These are phyloP conservation scores for Hypoxylon rickii DNA, from an alignment of 495 filamentous ascomycete genomes.

Conservation along the genomic window DNA sequence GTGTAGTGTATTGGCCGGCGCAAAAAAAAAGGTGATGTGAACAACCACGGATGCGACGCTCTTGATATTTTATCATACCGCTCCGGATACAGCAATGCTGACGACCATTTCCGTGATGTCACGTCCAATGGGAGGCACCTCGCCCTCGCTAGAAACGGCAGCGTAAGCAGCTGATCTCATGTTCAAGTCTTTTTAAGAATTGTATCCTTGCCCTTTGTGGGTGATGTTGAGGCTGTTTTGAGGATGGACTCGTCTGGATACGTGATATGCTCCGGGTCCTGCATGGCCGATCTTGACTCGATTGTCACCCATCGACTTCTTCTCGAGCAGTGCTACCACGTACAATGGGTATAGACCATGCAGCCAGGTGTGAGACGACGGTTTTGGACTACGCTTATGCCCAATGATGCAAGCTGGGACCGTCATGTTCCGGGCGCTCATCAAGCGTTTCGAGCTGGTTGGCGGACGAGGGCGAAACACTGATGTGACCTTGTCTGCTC, in stretches of 20 bases:
- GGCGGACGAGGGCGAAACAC: slow-evolving; percentile 34
- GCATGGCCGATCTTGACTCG: slow-evolving; percentile 32
- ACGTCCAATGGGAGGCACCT: slow-evolving; percentile 19
- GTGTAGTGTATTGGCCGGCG: not conserved
- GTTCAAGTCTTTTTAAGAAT: slow-evolving; percentile 20
- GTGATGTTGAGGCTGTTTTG: slow-evolving; percentile 23
- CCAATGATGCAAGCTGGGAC: slow-evolving; percentile 36
- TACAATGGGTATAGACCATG: no score
- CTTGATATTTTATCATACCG: slow-evolving; percentile 14
- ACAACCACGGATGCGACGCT: not conserved
- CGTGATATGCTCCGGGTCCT: slow-evolving; percentile 18
- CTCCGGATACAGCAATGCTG: slow-evolving; percentile 27
- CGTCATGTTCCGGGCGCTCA: slow-evolving; percentile 25
- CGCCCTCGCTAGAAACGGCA: slow-evolving; percentile 27
- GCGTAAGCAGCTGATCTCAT: slow-evolving; percentile 31
- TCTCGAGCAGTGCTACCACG: slow-evolving; percentile 2
- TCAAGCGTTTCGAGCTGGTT: slow-evolving; percentile 27
- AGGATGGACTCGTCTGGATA: slow-evolving; percentile 19
- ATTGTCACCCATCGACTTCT: slow-evolving; percentile 14
- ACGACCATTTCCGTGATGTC: slow-evolving; percentile 24
- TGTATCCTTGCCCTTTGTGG: slow-evolving; percentile 25
- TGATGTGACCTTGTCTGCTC: slow-evolving; percentile 28
- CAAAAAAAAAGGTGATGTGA: not conserved
- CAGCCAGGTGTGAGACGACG: slow-evolving; percentile 19
- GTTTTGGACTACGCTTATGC: slow-evolving; percentile 33